A percentile compares a stretch with the other conserved stretches of the same genome.
phyloP scores from a whole-genome alignment of 805 yeast genomes.

The Saturnispora bothae region DNA sequence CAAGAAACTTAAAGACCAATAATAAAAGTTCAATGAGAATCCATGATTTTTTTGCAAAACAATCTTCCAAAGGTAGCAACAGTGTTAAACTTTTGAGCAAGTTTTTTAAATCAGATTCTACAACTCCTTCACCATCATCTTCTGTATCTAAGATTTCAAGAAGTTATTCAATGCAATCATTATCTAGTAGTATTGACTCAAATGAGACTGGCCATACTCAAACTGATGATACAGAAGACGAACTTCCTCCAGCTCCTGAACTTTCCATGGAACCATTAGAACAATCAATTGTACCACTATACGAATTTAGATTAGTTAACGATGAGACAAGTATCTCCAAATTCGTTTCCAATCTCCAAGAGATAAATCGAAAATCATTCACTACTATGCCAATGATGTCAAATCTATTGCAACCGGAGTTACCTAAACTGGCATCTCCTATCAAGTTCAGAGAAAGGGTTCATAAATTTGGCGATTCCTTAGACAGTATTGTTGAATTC shows the following conservation, averaged over 20 bases:
- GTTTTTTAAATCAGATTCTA: conserved; percentile 1
- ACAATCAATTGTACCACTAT: conserved; percentile 11
- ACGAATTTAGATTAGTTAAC: conserved; percentile 20
- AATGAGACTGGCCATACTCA: too few relatives aligned
- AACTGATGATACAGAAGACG: neutral
- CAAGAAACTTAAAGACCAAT: neutral
- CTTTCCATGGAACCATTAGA: conserved; percentile 25
- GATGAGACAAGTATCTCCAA: conserved; percentile 19
- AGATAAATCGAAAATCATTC: too few relatives aligned
- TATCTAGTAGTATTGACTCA: neutral
- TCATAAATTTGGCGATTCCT: neutral
- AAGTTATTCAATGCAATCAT: conserved; percentile 4
- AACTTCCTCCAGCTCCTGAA: conserved; percentile 31
- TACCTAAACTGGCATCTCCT: conserved; percentile 12
- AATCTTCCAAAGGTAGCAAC: neutral
- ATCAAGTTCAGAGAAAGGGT: neutral
- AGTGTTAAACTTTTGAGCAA: neutral
- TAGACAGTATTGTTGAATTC: conserved; percentile 6
- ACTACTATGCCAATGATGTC: too few relatives aligned
- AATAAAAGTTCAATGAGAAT: conserved; percentile 2
- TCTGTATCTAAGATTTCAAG: neutral
- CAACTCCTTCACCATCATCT: too few relatives aligned
- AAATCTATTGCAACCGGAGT: too few relatives aligned
- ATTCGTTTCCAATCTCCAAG: conserved; percentile 9
- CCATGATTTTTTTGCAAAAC: conserved; percentile 4